Percentiles rank a stretch among this genome's conserved stretches.
Conservation (phyloP, 2,329 filamentous ascomycete species). For the Phyllosticta citribraziliensis region DNA sequence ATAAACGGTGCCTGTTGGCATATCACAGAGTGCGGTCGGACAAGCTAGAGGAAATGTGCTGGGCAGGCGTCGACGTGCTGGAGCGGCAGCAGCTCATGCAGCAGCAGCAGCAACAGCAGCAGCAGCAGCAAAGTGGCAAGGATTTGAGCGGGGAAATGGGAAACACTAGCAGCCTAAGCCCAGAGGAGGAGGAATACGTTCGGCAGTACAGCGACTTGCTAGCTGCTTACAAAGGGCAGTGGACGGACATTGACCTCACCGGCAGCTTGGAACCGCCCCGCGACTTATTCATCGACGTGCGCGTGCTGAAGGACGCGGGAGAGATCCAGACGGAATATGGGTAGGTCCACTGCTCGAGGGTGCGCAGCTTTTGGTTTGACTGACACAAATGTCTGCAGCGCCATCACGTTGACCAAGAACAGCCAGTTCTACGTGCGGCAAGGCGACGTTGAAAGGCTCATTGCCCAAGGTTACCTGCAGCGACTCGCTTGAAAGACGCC, state of each 20-base stretch:
- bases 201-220: conserved; percentile 83
- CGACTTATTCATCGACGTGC: conserved; percentile 93
- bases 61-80: conserved; percentile 76
- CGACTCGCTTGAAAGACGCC: conserved; percentile 44
- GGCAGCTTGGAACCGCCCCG: conserved; percentile 88
- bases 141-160: conserved; percentile 38
- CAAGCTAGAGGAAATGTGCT: conserved; percentile 87
- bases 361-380: neutral
- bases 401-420: conserved; percentile 94
- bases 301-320: conserved; percentile 90
- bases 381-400: conserved; percentile 41
- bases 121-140: conserved; percentile 20
- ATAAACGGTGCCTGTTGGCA: conserved; percentile 89
- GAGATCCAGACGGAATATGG: conserved; percentile 99
- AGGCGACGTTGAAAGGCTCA: conserved; percentile 88
- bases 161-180: conserved; percentile 68
- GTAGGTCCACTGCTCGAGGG: conserved; percentile 42
- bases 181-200: conserved; percentile 72
- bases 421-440: conserved; percentile 96
- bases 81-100: conserved; percentile 56
- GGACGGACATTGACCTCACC: conserved; percentile 95
- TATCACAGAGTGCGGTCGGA: conserved; percentile 87
- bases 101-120: conserved; percentile 31
- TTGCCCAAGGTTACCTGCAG: conserved; percentile 89
- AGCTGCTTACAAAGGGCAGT: conserved; percentile 94